phyloP scores from a whole-genome alignment of 768 basidiomycete species.

The Trametes sanguinea region DNA sequence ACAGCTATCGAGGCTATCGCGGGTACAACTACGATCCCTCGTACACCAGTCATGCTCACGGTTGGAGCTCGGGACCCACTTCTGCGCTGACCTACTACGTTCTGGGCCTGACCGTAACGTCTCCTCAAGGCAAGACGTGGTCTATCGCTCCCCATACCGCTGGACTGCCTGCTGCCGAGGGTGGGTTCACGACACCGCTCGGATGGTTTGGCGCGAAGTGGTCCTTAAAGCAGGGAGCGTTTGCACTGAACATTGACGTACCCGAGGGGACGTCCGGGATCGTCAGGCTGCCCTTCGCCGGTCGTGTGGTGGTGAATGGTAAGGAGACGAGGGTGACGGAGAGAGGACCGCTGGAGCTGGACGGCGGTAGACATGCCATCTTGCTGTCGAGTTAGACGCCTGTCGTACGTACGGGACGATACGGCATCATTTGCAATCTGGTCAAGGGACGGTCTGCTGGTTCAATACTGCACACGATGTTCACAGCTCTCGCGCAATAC shows the following conservation, averaged over 20 bases:
- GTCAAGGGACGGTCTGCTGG: no score
- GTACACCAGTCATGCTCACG: constrained; percentile 62
- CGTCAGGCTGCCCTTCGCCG: constrained; percentile 16
- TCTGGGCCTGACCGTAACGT: constrained; percentile 52
- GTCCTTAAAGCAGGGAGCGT: constrained; percentile 28
- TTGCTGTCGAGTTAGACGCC: background rate
- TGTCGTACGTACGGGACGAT: background rate
- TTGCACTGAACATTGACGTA: constrained; percentile 19
- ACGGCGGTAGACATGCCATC: constrained; percentile 16
- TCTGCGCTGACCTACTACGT: constrained; percentile 59
- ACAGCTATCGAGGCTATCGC: constrained; percentile 49
- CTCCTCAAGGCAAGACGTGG: constrained; percentile 52
- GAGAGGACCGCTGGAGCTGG: constrained; percentile 1
- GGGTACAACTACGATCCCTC: constrained; percentile 61
- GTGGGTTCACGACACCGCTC: constrained; percentile 54
- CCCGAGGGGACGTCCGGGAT: constrained; percentile 22
- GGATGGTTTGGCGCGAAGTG: constrained; percentile 55
- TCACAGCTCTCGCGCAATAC: no score
- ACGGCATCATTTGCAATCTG: no score
- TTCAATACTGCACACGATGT: no score
- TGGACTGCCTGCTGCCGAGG: constrained; percentile 44
- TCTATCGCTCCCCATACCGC: constrained; percentile 47
- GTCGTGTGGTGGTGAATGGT: constrained; percentile 12
- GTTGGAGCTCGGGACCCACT: constrained; percentile 61
- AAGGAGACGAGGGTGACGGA: background rate